Base-by-base conservation (phyloP, 352 stramenopile genomes). In the Pythium dissotocum region DNA sequence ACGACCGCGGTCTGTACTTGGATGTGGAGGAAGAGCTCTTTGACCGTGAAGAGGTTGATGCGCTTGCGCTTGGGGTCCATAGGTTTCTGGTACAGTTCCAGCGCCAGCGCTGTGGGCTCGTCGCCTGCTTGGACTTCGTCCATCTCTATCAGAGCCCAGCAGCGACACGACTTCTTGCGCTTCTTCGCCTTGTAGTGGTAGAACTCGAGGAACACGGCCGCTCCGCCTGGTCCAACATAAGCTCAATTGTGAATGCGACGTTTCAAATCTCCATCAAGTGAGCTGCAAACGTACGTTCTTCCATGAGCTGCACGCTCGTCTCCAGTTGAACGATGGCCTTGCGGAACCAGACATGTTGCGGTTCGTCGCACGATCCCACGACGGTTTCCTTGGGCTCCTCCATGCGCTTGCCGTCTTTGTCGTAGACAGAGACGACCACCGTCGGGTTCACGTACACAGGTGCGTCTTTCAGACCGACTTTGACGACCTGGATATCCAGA, bases 101-200 rank as follows among this genome's bases (percentile, higher is more conserved):
- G 73, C 21, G 79, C 77, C 2, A 79, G 77, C 9, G 69, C 21
- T 1, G 61, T 63, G 14, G 65, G 51, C 32, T 73, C 73, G n/a
- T 53, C 42, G 18, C 30, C 49, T 1, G 14, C 13, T 38, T 53
- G 33, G 38, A 92, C 61, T 59, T 92, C 83, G 65, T 92, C 83
- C 82, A 90, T 71, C 70, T 92, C 83, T 8, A 92, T 67, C 35
- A 92, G 53, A 6, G 83, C 70, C 83, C 83, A 92, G 76, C 83
- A 92, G 28, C 83, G 82, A 16, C 83, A 89, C 58, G 81, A 90
- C 51, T 92, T 88, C 57, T 90, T 92, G 54, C 82, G 80, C 63
- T 90, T 92, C 71, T 88, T 89, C 16, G 78, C 63, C 48, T 92
- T 92, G 73, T 89, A 92, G 72, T 92, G 83, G 57, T 83, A 83